Percentiles rank a stretch among this genome's conserved stretches.
Evolutionary conservation across 2,329 filamentous ascomycete species (phyloP).

Genomic region (Hortaea werneckii): DNA sequence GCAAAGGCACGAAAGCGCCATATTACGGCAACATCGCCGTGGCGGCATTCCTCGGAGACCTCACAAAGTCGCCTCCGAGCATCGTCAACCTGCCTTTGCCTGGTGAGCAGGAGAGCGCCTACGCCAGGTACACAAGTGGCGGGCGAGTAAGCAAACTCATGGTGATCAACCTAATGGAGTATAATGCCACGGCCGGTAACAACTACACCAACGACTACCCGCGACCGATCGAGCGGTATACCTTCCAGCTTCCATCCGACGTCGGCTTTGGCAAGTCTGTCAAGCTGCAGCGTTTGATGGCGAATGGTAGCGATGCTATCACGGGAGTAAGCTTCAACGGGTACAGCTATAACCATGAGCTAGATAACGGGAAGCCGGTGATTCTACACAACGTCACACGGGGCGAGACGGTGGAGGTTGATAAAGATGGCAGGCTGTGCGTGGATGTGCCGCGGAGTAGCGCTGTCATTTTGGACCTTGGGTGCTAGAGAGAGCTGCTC

Average conservation of each 20-base stretch:
- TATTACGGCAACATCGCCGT: constrained; percentile 55
- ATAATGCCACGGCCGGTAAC: constrained; percentile 36
- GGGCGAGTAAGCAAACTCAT: constrained; percentile 37
- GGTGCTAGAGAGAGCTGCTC: not conserved
- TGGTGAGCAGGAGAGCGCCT: constrained; percentile 40
- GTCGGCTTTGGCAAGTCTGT: constrained; percentile 12
- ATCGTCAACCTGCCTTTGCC: constrained; percentile 40
- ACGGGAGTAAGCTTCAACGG: constrained; percentile 53
- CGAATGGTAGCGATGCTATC: constrained; percentile 55
- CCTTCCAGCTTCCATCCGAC: constrained; percentile 29
- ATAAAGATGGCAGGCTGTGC: constrained; percentile 25
- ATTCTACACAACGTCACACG: constrained; percentile 45
- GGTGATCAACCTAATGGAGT: constrained; percentile 48
- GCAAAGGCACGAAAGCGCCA: constrained; percentile 49
- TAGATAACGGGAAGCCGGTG: constrained; percentile 45
- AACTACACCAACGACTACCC: constrained; percentile 35
- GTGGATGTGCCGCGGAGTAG: constrained; percentile 21
- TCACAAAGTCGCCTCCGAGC: constrained; percentile 24
- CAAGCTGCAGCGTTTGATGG: constrained; percentile 42
- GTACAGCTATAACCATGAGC: constrained; percentile 51
- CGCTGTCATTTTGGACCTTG: constrained; percentile 17
- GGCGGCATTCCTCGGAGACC: constrained; percentile 44
- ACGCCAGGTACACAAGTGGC: constrained; percentile 43
- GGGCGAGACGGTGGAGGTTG: constrained; percentile 33
- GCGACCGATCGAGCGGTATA: constrained; percentile 32